phyloP scores from a whole-genome alignment of 805 yeast species.

The Candida andamanensis region DNA sequence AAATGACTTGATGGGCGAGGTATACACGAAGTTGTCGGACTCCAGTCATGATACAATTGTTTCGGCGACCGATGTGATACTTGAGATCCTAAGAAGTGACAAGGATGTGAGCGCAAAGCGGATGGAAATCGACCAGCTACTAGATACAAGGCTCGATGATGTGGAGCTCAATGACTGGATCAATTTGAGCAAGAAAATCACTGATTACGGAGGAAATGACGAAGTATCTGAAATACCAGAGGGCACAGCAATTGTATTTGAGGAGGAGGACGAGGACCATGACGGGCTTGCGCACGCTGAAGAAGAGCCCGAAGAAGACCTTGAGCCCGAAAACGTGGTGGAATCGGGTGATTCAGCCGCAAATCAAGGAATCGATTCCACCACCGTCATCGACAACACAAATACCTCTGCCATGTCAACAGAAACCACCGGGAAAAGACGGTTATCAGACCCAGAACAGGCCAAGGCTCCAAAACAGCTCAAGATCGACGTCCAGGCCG shows the following conservation, averaged over 20 bases:
- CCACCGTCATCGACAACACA: background rate
- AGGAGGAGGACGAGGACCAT: conserved; percentile 19
- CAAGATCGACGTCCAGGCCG: background rate
- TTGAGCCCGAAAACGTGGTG: background rate
- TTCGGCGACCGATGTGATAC: conserved; percentile 64
- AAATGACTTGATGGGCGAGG: conserved; percentile 57
- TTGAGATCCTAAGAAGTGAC: conserved; percentile 49
- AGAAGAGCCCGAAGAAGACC: conserved; percentile 15
- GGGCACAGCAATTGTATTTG: conserved; percentile 36
- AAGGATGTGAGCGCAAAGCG: conserved; percentile 41
- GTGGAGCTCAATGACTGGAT: conserved; percentile 44
- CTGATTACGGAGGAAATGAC: conserved; percentile 39
- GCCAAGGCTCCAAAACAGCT: background rate
- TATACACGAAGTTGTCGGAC: conserved; percentile 57
- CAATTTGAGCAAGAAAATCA: conserved; percentile 40
- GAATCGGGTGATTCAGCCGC: background rate
- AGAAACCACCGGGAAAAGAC: background rate
- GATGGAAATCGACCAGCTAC: conserved; percentile 44
- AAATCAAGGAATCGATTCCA: background rate
- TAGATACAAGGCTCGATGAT: conserved; percentile 36
- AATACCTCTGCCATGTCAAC: background rate
- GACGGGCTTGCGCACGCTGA: conserved; percentile 23
- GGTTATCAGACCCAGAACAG: background rate
- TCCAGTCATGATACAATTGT: conserved; percentile 68
- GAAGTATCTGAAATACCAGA: conserved; percentile 19